Evolutionary conservation across 805 yeast species (phyloP), one percentile per base, ranked within the genome.

Genomic region (Starmerella ratchasimensis): DNA sequence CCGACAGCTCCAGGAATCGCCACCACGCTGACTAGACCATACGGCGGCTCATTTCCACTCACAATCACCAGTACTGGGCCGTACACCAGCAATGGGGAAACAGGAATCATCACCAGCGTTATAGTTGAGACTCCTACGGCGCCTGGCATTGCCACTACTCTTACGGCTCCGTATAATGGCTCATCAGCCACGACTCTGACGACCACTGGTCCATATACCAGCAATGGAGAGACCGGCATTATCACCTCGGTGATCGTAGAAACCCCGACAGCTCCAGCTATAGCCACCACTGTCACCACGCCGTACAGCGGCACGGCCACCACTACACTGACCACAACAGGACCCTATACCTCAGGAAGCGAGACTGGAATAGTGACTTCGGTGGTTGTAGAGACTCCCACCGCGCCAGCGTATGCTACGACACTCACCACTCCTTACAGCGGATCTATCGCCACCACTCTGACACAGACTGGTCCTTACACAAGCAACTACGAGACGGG

Each of bases 361-460:
- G 21, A 28, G 27, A 25, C 24, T n/a, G 15, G 14, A 20, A 15
- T 24, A 4, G 14, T 7, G 22, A 29, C 25, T 14, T 10, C 34
- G 16, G 37, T 34, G 16, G 15, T 34, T 13, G 22, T 27, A 6
- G 36, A 34, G 21, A 30, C 28, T 14, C 39, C 39, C n/a, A 7
- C 34, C 11, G 27, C 14, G 8, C 20, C 39, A 8, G 27, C n/a
- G 11, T n/a, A n/a, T 24, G 15, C 11, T n/a, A 36, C 34, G 7
- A 36, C 33, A 10, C 11, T 19, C 13, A 36, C 36, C 6, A 22
- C 7, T 7, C 22, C 28, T 17, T 28, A 18, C 10, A n/a, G 19
- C 7, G 38, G 33, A 13, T 9, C 28, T 9, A 16, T 4, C 13
- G 20, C 34, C n/a, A 35, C 39, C 5, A 36, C 39, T 7, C 9